Evolutionary conservation across 108 stramenopile genomes (phyloP), one percentile per base, ranked within the genome.

Genomic region (Seminavis robusta): DNA sequence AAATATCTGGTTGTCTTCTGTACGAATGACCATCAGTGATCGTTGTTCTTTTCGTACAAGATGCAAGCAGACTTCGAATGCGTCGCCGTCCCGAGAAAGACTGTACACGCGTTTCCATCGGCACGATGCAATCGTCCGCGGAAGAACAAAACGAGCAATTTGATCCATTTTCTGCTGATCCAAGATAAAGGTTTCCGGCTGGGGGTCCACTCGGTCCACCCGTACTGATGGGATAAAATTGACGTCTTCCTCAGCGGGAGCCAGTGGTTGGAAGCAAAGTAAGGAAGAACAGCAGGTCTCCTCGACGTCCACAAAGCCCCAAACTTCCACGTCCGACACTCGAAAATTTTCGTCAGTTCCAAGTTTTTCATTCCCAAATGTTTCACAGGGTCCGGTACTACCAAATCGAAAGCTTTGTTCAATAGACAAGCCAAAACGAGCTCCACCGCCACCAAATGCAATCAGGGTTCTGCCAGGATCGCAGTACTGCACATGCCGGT

Each of bases 391-490:
- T 0, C 92, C 92, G 4, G 84, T 90, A 7, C 79, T 74, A 7
- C 92, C 92, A 17, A 71, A 41, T 54, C 79, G 79, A 73, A 94
- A 94, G 55, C 90, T 88, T 52, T 94, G 74, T 44, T 90, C 84
- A 13, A 94, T 64, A 60, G 82, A 87, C 15, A 94, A 65, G 27
- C 92, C 92, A 72, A 94, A 94, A 15, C 86, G 71, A 42, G 81
- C 74, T 17, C 92, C 92, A 43, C 92, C 92, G 19, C 92, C 88
- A 29, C 92, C 92, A 73, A 94, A 88, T 20, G 92, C 92, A 26
- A 94, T 38, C 44, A 76, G 66, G 39, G 77, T 74, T 39, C 56
- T 63, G 10, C 50, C 36, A 13, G 59, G 44, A 49, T 94, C 92
- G 39, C 88, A 88, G 2, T 88, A 46, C 55, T 94, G 92, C 28